Evolutionary conservation across 2,329 filamentous ascomycete species (phyloP).

Genomic region (Aureobasidium subglaciale): DNA sequence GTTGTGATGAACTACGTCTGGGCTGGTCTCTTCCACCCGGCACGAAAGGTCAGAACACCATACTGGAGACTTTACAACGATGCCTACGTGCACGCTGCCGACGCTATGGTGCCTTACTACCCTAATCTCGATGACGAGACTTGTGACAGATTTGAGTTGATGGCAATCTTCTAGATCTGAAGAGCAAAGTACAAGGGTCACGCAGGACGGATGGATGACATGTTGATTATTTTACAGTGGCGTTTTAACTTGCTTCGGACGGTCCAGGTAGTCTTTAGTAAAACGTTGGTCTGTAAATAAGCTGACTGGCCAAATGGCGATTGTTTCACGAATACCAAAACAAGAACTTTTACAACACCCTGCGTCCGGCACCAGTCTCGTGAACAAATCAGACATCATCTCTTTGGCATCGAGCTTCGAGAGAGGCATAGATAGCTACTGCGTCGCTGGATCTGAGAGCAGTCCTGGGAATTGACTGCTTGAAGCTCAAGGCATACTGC

Average conservation of each 20-base stretch:
- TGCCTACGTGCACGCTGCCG: conserved; percentile 86
- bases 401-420: too few relatives aligned
- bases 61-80: conserved; percentile 98
- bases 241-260: neutral
- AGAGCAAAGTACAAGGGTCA: neutral
- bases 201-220: neutral
- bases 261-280: neutral
- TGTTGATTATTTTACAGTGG: neutral
- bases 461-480: too few relatives aligned
- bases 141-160: conserved; percentile 68
- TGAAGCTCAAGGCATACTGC: too few relatives aligned
- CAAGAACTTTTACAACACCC: too few relatives aligned
- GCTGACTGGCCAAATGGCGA: too few relatives aligned
- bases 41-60: conserved; percentile 84
- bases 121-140: conserved; percentile 77
- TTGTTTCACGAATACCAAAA: too few relatives aligned
- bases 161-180: conserved; percentile 17
- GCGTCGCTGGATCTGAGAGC: too few relatives aligned
- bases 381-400: too few relatives aligned
- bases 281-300: too few relatives aligned
- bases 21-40: conserved; percentile 95
- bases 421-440: too few relatives aligned
- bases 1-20: conserved; percentile 96
- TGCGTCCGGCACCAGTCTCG: too few relatives aligned
- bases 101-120: conserved; percentile 95